Percentiles rank a stretch among this genome's conserved stretches.
phyloP scores from a whole-genome alignment of 805 yeast genomes.

The Barnettozyma botsteinii region DNA sequence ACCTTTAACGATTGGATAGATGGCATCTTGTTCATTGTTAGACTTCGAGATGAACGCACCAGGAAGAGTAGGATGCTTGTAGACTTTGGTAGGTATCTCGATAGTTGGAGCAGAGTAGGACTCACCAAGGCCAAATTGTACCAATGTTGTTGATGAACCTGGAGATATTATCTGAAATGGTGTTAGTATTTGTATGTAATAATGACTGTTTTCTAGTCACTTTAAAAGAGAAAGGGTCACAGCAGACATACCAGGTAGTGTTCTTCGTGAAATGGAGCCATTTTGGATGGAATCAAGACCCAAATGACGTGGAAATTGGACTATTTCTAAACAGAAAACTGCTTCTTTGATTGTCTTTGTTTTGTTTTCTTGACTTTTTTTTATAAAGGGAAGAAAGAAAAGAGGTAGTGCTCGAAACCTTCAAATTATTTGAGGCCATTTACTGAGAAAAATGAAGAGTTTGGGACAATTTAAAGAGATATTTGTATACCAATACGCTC shows the following conservation, averaged over 20 bases:
- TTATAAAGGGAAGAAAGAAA: too few species aligned
- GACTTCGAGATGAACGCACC: constrained; percentile 27
- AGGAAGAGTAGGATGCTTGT: constrained; percentile 35
- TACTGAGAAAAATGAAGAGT: too few species aligned
- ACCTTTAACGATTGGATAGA: constrained; percentile 63
- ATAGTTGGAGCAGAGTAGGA: constrained; percentile 69
- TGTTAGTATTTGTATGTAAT: constrained; percentile 3
- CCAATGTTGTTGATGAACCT: constrained; percentile 69
- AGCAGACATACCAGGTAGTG: constrained; percentile 19
- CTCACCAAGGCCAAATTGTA: constrained; percentile 74
- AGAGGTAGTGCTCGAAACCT: too few species aligned
- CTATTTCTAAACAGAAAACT: too few species aligned
- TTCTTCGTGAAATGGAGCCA: constrained; percentile 29
- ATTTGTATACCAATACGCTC: too few species aligned
- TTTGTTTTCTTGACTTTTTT: too few species aligned
- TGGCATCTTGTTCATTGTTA: constrained; percentile 34
- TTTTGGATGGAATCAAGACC: constrained; percentile 1
- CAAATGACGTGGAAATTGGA: not conserved
- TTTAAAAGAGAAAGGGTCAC: not conserved
- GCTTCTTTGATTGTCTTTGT: too few species aligned
- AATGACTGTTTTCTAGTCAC: too few species aligned
- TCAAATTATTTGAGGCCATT: too few species aligned
- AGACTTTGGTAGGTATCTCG: constrained; percentile 75
- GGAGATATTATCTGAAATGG: constrained; percentile 57
- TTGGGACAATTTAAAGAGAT: too few species aligned